A percentile compares a stretch with the other conserved stretches of the same genome.
Conservation (phyloP, 2,329 filamentous ascomycete species). For the Cladosporium colombiae region DNA sequence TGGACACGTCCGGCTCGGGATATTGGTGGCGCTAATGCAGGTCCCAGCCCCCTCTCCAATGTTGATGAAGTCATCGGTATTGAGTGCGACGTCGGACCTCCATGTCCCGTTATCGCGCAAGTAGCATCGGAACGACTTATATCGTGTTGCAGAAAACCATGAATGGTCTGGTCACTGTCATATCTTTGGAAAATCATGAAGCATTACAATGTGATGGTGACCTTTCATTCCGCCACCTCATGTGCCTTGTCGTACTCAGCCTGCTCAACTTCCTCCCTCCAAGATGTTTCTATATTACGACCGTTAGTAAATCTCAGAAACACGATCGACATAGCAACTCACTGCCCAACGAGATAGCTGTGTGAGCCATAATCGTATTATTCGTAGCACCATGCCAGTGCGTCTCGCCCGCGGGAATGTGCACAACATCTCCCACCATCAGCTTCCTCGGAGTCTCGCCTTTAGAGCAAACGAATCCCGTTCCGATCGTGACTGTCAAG, state of each 20-base stretch:
- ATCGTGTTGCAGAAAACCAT: background rate
- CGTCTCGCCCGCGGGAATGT: constrained; percentile 43
- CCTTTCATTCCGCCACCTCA: constrained; percentile 14
- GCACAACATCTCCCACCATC: constrained; percentile 45
- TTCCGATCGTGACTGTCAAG: constrained; percentile 43
- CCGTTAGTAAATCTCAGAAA: background rate
- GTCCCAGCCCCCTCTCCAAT: constrained; percentile 5
- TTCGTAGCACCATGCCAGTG: constrained; percentile 51
- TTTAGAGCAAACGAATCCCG: constrained; percentile 47
- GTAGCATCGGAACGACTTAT: background rate
- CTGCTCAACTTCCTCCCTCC: constrained; percentile 41
- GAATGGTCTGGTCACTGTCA: background rate
- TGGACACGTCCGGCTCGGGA: background rate
- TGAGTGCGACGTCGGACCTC: background rate
- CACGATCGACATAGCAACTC: constrained; percentile 16
- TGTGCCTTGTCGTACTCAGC: constrained; percentile 40
- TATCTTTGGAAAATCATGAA: background rate
- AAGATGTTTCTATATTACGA: constrained; percentile 35
- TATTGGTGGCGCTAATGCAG: constrained; percentile 11
- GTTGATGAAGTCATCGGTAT: constrained; percentile 13
- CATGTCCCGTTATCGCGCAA: background rate
- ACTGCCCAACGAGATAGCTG: constrained; percentile 41
- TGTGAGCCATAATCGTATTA: constrained; percentile 44
- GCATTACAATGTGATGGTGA: background rate
- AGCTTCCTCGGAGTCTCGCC: constrained; percentile 41